These are phyloP conservation scores for Mycena chlorophos DNA, from an alignment of 768 basidiomycete species.

Conservation along the genomic window DNA sequence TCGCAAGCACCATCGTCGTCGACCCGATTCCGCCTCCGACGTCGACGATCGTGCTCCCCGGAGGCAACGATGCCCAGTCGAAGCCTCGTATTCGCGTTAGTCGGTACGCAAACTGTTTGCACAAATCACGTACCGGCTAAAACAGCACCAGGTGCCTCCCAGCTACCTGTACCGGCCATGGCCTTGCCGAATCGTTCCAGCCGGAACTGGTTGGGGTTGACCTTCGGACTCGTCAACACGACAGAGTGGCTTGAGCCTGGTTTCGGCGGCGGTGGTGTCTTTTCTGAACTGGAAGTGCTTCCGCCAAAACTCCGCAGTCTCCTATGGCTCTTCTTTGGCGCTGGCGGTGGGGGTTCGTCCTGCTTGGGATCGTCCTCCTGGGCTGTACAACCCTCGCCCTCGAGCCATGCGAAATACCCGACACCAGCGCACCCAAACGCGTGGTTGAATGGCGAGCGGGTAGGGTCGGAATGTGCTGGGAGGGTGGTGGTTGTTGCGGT, in stretches of 20 bases:
- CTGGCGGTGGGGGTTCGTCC: not conserved
- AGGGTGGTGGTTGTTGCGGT: conserved; percentile 31
- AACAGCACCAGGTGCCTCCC: conserved; percentile 66
- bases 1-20: conserved; percentile 40
- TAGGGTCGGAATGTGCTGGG: conserved; percentile 43
- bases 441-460: conserved; percentile 67
- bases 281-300: not conserved
- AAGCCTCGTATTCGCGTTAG: conserved; percentile 39
- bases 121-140: conserved; percentile 45
- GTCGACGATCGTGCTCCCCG: conserved; percentile 52
- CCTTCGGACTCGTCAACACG: not conserved
- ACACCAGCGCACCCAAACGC: conserved; percentile 55
- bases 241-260: not conserved
- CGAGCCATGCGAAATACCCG: conserved; percentile 75
- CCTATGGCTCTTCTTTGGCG: not conserved
- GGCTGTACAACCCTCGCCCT: conserved; percentile 42
- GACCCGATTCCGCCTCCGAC: conserved; percentile 62
- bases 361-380: conserved; percentile 7
- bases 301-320: not conserved
- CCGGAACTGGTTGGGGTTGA: conserved; percentile 45
- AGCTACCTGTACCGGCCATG: conserved; percentile 71
- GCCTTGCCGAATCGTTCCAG: conserved; percentile 73
- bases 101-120: not conserved
- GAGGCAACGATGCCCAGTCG: conserved; percentile 48
- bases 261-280: not conserved